Evolutionary conservation across 148 eudicot genomes (phyloP), one percentile per base, ranked within the genome.

Genomic region (Rhododendron ovatum): DNA sequence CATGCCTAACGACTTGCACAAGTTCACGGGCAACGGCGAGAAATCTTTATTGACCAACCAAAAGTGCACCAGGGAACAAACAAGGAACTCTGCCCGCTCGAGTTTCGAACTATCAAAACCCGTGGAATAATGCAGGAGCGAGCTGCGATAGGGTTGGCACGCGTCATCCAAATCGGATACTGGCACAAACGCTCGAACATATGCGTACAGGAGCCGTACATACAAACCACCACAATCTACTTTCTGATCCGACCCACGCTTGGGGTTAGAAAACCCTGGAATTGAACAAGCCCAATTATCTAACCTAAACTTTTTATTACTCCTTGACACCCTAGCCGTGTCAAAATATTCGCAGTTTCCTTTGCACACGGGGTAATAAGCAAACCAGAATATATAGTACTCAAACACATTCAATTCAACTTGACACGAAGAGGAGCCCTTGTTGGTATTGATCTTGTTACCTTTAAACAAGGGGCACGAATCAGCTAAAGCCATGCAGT

Each of bases 11-110:
- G 94, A 93, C 88, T 93, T 96, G 82, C 95, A 89, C 74, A 92
- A 78, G 82, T 86, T 93, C 82, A 93, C 93, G 53, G 96, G 87
- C 78, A 95, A 80, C 0, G 99, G 98, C 0, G 99, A 96, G 84
- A 95, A 93, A 89, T 96, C 99, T 85, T 92, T 94, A 82, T 93
- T 98, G 73, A 96, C 94, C 89, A 96, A 87, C 99, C 98, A 96
- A 82, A 93, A 96, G 71, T 76, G 50, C 20, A 47, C 22, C 59
- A 96, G 80, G 14, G 93, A 89, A 81, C 91, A 83, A 47, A 95
- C 93, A 85, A 95, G 80, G 76, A 96, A 95, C 89, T 96, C 96
- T 0, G 98, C 95, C 53, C 88, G 85, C 50, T 93, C 88, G 79
- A 86, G 63, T 83, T 79, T 89, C 3, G 92, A 88, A 85, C 88